Conservation (phyloP, 2,329 filamentous ascomycete genomes). For the Colletotrichum lindemuthianum region DNA sequence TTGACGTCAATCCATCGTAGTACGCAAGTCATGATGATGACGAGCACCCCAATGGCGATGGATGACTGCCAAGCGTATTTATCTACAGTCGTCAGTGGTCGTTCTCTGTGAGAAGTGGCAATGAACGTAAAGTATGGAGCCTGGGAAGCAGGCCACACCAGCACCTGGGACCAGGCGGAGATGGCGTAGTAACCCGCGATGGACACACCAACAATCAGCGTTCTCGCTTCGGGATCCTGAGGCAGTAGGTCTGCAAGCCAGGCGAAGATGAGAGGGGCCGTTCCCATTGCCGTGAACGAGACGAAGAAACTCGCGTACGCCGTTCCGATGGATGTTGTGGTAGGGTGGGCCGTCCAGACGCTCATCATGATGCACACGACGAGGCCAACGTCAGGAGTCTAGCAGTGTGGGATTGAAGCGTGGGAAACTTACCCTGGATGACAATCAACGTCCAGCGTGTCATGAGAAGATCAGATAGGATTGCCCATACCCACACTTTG, state of each 20-base stretch:
- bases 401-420: neutral
- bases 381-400: constrained; percentile 49
- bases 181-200: constrained; percentile 62
- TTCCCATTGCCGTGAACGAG: constrained; percentile 57
- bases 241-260: constrained; percentile 61
- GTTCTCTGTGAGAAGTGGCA: neutral
- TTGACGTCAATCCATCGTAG: constrained; percentile 56
- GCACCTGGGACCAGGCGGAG: constrained; percentile 61
- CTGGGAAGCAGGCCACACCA: constrained; percentile 62
- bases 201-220: constrained; percentile 58
- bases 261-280: constrained; percentile 61
- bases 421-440: constrained; percentile 47
- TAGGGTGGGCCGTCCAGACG: constrained; percentile 60
- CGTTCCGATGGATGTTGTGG: constrained; percentile 52
- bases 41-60: constrained; percentile 54
- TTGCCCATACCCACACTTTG: constrained; percentile 63
- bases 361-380: constrained; percentile 62
- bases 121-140: constrained; percentile 57
- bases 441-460: constrained; percentile 63
- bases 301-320: constrained; percentile 65
- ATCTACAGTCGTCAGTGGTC: constrained; percentile 40
- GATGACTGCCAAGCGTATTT: constrained; percentile 60
- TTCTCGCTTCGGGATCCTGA: constrained; percentile 59
- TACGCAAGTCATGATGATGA: constrained; percentile 55
- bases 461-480: constrained; percentile 59